These are phyloP conservation scores for Dendrobium nobile DNA, from an alignment of 106 monocot species.

Conservation along the genomic window DNA sequence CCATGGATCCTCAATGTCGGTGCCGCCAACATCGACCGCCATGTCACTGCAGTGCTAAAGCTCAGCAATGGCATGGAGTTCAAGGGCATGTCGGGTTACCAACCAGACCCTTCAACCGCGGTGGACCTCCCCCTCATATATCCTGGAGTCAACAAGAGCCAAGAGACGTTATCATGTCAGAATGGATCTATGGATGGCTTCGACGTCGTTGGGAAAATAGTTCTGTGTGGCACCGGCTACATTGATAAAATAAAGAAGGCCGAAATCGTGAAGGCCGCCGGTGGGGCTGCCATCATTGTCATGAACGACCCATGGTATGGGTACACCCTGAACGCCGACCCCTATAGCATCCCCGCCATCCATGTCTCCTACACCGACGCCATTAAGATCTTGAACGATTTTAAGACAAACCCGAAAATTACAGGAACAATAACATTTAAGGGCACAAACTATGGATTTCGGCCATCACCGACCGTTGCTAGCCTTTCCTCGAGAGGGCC, in stretches of 20 bases:
- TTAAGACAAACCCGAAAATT: not conserved
- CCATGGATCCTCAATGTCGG: slow-evolving; percentile 26
- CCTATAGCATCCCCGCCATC: slow-evolving; percentile 13
- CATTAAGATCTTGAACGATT: slow-evolving; percentile 6
- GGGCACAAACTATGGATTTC: not conserved
- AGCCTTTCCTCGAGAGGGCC: slow-evolving; percentile 18
- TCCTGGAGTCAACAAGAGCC: not conserved
- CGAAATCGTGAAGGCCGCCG: slow-evolving; percentile 18
- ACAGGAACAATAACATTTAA: slow-evolving; percentile 1
- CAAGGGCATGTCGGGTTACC: slow-evolving; percentile 4
- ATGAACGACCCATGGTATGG: not conserved
- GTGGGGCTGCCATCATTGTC: slow-evolving; percentile 29
- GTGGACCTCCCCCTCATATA: slow-evolving; percentile 3
- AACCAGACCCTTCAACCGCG: not conserved
- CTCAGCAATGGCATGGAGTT: slow-evolving; percentile 17
- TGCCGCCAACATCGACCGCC: slow-evolving; percentile 5
- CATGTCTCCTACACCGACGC: slow-evolving; percentile 13
- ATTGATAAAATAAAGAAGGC: not conserved
- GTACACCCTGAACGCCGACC: not conserved
- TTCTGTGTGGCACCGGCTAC: slow-evolving; percentile 13
- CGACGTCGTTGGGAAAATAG: slow-evolving; percentile 22
- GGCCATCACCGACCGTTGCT: slow-evolving; percentile 1
- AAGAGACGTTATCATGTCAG: not conserved
- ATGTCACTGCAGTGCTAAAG: not conserved
- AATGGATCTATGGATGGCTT: not conserved